These are phyloP conservation scores for Chrysochromulina parva DNA, from an alignment of 78 protist genomes.

Conservation along the genomic window DNA sequence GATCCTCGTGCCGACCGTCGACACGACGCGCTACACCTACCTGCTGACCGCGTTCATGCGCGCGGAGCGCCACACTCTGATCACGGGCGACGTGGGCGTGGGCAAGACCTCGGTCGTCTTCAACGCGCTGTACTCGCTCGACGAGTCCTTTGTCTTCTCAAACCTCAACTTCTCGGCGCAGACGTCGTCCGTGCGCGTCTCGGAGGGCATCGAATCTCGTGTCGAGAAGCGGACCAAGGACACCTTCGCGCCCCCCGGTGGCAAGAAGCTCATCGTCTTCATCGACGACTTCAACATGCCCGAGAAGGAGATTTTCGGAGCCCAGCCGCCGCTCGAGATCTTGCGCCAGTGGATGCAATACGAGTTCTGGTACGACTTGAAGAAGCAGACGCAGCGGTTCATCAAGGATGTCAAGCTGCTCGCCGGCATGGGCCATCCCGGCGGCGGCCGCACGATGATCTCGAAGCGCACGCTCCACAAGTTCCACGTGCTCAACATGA, in stretches of 20 bases:
- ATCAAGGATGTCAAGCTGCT: conserved; percentile 72
- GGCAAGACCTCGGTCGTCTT: conserved; percentile 75
- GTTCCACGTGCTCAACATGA: conserved; percentile 66
- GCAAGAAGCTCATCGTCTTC: conserved; percentile 61
- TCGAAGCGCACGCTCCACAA: conserved; percentile 52
- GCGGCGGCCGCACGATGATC: conserved; percentile 72
- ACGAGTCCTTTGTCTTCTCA: background rate
- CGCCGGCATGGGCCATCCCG: conserved; percentile 79
- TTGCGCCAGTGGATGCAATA: conserved; percentile 83
- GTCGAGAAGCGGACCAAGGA: conserved; percentile 80
- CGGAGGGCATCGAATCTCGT: conserved; percentile 63
- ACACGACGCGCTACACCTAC: conserved; percentile 69
- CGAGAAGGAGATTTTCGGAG: conserved; percentile 80
- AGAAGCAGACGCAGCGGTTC: conserved; percentile 46
- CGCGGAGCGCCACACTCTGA: conserved; percentile 5
- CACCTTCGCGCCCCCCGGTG: conserved; percentile 79
- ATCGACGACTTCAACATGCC: conserved; percentile 91
- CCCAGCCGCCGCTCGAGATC: conserved; percentile 80
- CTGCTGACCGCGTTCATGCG: conserved; percentile 42
- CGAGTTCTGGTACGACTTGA: conserved; percentile 65
- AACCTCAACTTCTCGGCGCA: conserved; percentile 79
- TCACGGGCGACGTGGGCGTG: conserved; percentile 79
- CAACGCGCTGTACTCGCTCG: background rate
- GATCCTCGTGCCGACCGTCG: conserved; percentile 85
- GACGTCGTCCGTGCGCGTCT: conserved; percentile 49